Evolutionary conservation across 1,139 yeast genomes (phyloP).

Genomic region (Kodamaea sp.): DNA sequence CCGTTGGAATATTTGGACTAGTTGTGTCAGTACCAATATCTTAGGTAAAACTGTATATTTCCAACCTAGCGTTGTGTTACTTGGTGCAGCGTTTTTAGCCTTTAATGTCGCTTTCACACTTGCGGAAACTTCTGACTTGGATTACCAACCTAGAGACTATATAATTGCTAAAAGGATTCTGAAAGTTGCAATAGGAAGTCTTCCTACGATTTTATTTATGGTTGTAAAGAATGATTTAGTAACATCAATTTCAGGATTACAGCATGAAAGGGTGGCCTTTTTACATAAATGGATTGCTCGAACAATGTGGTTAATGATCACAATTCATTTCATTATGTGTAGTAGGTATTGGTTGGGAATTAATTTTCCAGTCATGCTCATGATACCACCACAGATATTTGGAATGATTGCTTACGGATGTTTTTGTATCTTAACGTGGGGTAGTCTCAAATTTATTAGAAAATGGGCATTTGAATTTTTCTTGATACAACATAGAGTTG

Average conservation of each 20-base stretch:
- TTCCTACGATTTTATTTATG: constrained; percentile 37
- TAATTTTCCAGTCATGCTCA: constrained; percentile 37
- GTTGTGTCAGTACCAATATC: constrained; percentile 20
- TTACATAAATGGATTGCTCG: constrained; percentile 48
- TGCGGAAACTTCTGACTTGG: constrained; percentile 33
- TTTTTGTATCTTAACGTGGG: constrained; percentile 36
- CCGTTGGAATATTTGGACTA: constrained; percentile 28
- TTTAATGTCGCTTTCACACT: constrained; percentile 28
- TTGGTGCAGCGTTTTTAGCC: constrained; percentile 25
- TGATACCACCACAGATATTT: constrained; percentile 49
- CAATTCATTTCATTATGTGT: constrained; percentile 33
- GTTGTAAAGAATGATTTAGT: constrained; percentile 41
- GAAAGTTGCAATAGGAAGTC: constrained; percentile 39
- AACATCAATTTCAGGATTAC: constrained; percentile 39
- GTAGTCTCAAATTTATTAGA: constrained; percentile 36
- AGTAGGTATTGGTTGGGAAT: constrained; percentile 40
- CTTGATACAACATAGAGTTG: constrained; percentile 41
- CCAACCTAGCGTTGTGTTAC: constrained; percentile 40
- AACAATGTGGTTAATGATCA: constrained; percentile 35
- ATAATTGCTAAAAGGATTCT: constrained; percentile 44
- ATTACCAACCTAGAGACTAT: constrained; percentile 37
- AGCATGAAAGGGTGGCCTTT: constrained; percentile 36
- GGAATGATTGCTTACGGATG: constrained; percentile 46
- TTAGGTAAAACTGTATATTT: constrained; percentile 23
- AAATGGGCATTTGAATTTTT: constrained; percentile 43